These are phyloP conservation scores for Isoetes engelmannii DNA, from an alignment of 83 land plant species.

Conservation along the genomic window DNA sequence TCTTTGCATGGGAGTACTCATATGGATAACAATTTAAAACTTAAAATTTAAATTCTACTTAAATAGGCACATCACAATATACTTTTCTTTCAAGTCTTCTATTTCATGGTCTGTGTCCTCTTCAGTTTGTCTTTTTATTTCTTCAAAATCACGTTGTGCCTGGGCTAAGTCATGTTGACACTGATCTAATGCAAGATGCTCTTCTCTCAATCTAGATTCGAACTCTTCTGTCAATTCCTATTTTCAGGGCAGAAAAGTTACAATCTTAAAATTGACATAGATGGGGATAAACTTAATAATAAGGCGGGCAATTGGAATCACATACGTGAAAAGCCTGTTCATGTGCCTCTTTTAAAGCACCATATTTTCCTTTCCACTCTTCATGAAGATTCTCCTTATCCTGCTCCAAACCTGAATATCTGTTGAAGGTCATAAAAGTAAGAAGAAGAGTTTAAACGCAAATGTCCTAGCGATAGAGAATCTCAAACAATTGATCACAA, in stretches of 20 bases:
- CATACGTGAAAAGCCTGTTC: slow-evolving; percentile 20
- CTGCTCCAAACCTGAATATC: slow-evolving; percentile 19
- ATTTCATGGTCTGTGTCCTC: slow-evolving; percentile 39
- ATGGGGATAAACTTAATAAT: neutral
- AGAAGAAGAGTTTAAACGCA: too few relatives aligned
- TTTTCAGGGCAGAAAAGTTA: neutral
- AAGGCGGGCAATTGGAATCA: too few relatives aligned
- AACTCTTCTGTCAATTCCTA: slow-evolving; percentile 37
- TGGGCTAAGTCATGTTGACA: slow-evolving; percentile 25
- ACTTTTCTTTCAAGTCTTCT: slow-evolving; percentile 32
- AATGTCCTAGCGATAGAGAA: too few relatives aligned
- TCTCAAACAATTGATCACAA: too few relatives aligned
- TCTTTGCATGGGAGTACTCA: too few relatives aligned
- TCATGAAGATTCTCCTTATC: slow-evolving; percentile 18
- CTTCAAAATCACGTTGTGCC: slow-evolving; percentile 31
- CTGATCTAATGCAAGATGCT: slow-evolving; percentile 16
- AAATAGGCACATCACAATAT: neutral
- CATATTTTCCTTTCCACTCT: slow-evolving; percentile 18
- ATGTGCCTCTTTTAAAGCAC: slow-evolving; percentile 11
- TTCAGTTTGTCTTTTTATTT: slow-evolving; percentile 34
- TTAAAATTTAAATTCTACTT: too few relatives aligned
- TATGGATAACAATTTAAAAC: too few relatives aligned
- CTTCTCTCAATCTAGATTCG: slow-evolving; percentile 29
- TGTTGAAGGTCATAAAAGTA: neutral
- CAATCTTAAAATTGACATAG: neutral